A percentile compares a stretch with the other conserved stretches of the same genome.
phyloP scores from a whole-genome alignment of 1,284 basidiomycete species.

The Sporisorium reilianum region DNA sequence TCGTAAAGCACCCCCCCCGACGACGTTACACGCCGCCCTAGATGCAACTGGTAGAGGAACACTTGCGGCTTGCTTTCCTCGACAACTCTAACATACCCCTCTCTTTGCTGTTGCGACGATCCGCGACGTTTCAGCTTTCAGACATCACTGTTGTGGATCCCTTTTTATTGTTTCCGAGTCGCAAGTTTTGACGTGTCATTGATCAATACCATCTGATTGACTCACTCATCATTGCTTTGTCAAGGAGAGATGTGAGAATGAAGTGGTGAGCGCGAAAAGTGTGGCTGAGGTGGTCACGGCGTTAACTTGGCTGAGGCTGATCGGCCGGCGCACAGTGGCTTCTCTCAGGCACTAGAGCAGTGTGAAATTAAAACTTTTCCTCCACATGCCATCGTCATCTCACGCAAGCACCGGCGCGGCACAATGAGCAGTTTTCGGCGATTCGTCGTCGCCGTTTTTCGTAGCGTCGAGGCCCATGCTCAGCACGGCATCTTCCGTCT shows the following conservation, averaged over 20 bases:
- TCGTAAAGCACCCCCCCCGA: slow-evolving; percentile 13
- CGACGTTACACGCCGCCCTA: no score
- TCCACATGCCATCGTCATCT: not conserved
- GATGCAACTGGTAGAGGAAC: no score
- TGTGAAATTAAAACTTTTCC: not conserved
- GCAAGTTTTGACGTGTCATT: not conserved
- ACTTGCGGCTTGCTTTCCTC: not conserved
- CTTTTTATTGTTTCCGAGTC: not conserved
- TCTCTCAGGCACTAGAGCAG: slow-evolving; percentile 9
- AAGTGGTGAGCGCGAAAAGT: not conserved
- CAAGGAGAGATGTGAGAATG: no score
- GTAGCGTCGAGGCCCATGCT: not conserved
- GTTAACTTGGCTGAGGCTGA: slow-evolving; percentile 1
- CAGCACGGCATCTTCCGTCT: not conserved
- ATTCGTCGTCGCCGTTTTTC: not conserved
- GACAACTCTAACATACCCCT: slow-evolving; percentile 2
- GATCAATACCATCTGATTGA: no score
- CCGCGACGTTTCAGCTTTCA: slow-evolving; percentile 2
- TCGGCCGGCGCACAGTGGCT: not conserved
- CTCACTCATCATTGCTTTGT: no score
- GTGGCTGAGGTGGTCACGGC: not conserved
- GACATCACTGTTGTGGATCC: not conserved
- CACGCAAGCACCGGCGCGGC: not conserved
- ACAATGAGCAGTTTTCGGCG: not conserved
- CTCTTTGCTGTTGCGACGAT: not conserved